These are phyloP conservation scores for Clitopilus passeckerianus DNA, from an alignment of 768 basidiomycete species.

Conservation along the genomic window DNA sequence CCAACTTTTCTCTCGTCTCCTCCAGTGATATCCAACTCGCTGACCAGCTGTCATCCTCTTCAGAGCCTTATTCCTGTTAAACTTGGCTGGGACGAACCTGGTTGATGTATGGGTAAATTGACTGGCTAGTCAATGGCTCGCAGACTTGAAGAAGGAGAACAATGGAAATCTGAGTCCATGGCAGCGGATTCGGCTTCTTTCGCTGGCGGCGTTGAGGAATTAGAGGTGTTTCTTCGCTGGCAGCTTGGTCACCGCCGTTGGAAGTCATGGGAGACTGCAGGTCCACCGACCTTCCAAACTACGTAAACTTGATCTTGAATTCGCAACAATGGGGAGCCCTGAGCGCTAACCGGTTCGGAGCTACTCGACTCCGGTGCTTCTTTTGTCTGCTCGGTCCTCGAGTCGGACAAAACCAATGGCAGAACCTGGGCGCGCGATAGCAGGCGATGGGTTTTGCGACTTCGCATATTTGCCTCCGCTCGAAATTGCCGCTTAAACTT, in stretches of 20 bases:
- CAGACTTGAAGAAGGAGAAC: constrained; percentile 44
- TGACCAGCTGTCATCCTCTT: constrained; percentile 39
- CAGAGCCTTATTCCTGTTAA: background rate
- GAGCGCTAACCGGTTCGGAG: background rate
- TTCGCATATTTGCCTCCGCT: too few relatives aligned
- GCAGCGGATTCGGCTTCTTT: constrained; percentile 37
- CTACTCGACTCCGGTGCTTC: background rate
- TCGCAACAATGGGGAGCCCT: background rate
- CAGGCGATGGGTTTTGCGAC: too few relatives aligned
- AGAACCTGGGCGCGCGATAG: too few relatives aligned
- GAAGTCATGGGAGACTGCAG: constrained; percentile 1
- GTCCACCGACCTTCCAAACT: background rate
- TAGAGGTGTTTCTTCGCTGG: constrained; percentile 32
- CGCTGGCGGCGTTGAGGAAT: constrained; percentile 14
- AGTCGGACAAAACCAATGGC: too few relatives aligned
- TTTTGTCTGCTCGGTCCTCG: too few relatives aligned
- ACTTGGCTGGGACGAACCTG: constrained; percentile 31
- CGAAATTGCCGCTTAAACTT: too few relatives aligned
- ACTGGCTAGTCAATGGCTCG: constrained; percentile 52
- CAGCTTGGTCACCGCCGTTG: constrained; percentile 9
- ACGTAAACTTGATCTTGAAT: background rate
- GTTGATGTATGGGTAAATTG: constrained; percentile 64
- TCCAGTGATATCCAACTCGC: constrained; percentile 58
- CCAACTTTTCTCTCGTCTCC: constrained; percentile 63
- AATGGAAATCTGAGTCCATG: constrained; percentile 44